Percentiles rank a stretch among this genome's conserved stretches.
Evolutionary conservation across 305 asterid genomes (phyloP).

Genomic region (Rubia occidens): DNA sequence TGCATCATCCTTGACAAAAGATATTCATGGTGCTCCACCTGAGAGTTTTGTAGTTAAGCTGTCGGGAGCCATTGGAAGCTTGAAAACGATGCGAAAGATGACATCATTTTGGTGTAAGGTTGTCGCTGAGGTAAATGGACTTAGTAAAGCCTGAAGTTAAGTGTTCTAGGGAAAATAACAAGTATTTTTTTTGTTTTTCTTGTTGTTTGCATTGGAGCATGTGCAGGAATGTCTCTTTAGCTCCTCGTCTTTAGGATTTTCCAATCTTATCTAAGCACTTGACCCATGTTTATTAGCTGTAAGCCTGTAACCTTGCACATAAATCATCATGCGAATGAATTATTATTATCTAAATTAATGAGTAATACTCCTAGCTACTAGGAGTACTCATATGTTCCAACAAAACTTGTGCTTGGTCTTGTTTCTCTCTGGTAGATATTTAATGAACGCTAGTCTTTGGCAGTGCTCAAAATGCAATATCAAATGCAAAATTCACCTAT

Average conservation of each 20-base stretch:
- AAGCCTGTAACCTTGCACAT: neutral
- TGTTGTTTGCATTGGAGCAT: conserved; percentile 4
- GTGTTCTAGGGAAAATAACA: conserved; percentile 9
- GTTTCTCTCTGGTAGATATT: neutral
- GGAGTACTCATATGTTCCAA: neutral
- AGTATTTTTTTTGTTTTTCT: neutral
- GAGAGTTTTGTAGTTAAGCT: conserved; percentile 80
- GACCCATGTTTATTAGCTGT: neutral
- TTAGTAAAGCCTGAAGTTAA: conserved; percentile 2
- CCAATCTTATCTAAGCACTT: neutral
- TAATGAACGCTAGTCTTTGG: neutral
- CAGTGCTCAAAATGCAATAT: neutral
- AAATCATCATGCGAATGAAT: neutral
- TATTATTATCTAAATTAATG: neutral
- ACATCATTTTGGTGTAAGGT: conserved; percentile 80
- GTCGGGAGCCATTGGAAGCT: conserved; percentile 82
- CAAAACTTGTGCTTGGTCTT: neutral
- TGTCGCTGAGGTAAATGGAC: conserved; percentile 76
- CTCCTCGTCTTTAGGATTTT: neutral
- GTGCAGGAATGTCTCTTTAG: conserved; percentile 12
- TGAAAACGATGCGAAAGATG: conserved; percentile 81
- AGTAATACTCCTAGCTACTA: neutral
- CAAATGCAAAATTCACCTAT: neutral
- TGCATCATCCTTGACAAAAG: conserved; percentile 58
- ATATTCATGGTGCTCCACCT: conserved; percentile 90